Percentiles rank a stretch among this genome's conserved stretches.
Conservation (phyloP, 352 stramenopile species). For the Discostella stelligera region DNA sequence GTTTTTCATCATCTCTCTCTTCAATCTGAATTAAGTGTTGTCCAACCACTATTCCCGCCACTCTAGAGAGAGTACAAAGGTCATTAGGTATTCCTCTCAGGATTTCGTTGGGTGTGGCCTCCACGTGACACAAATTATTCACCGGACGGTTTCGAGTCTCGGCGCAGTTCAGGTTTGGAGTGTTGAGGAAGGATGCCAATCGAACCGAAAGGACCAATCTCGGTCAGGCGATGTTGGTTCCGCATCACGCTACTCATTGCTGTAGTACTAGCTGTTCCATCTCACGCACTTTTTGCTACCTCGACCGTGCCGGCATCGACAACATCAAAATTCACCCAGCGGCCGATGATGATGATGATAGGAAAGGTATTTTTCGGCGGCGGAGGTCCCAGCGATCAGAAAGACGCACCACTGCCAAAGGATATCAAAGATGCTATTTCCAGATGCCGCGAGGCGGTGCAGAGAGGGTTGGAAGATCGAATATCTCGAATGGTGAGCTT, state of each 20-base stretch:
- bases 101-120: too few species aligned
- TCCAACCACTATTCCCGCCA: too few species aligned
- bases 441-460: slow-evolving; percentile 64
- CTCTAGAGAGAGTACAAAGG: too few species aligned
- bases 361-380: slow-evolving; percentile 31
- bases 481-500: slow-evolving; percentile 52
- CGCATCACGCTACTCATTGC: slow-evolving; percentile 4
- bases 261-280: not conserved
- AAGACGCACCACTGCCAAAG: slow-evolving; percentile 53
- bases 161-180: too few species aligned
- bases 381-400: slow-evolving; percentile 6
- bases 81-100: too few species aligned
- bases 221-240: slow-evolving; percentile 6
- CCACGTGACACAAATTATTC: too few species aligned
- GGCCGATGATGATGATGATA: slow-evolving; percentile 30
- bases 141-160: too few species aligned
- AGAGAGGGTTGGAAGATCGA: slow-evolving; percentile 63
- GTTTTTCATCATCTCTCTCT: too few species aligned
- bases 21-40: too few species aligned
- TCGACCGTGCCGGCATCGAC: not conserved
- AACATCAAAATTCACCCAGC: slow-evolving; percentile 1
- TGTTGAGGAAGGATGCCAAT: not conserved
- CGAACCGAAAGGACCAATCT: slow-evolving; percentile 1
- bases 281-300: slow-evolving; percentile 12
- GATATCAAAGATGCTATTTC: slow-evolving; percentile 80